phyloP scores from a whole-genome alignment of 140 eudicot genomes.

The Stevia rebaudiana region DNA sequence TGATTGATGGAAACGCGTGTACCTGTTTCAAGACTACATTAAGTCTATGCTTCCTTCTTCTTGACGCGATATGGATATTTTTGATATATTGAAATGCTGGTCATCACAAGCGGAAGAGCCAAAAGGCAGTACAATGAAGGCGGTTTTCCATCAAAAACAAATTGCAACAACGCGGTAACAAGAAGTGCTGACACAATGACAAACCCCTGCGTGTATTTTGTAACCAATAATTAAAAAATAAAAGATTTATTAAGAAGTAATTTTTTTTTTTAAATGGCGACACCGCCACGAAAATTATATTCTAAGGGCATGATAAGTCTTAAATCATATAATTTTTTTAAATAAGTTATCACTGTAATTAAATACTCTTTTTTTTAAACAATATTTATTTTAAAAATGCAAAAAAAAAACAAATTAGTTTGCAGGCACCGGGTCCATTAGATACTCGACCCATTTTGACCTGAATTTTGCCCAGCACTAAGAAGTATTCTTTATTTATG shows the following conservation, averaged over 20 bases:
- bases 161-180: conserved; percentile 87
- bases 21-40: conserved; percentile 15
- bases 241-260: background rate
- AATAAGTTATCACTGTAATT: background rate
- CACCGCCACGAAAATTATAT: background rate
- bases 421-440: background rate
- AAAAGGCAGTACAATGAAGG: conserved; percentile 77
- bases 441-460: background rate
- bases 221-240: background rate
- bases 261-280: background rate
- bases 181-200: conserved; percentile 91
- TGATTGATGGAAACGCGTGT: background rate
- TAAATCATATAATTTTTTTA: background rate
- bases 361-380: background rate
- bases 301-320: background rate
- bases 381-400: background rate
- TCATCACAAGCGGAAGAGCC: conserved; percentile 83
- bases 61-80: conserved; percentile 77
- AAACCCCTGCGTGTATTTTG: conserved; percentile 61
- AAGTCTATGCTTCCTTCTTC: conserved; percentile 50
- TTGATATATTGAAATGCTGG: conserved; percentile 84
- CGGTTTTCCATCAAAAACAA: conserved; percentile 75
- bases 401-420: background rate
- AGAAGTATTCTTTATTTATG: background rate
- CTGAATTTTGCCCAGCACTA: background rate